phyloP scores from a whole-genome alignment of 805 yeast species.

The Starmera quercuum region DNA sequence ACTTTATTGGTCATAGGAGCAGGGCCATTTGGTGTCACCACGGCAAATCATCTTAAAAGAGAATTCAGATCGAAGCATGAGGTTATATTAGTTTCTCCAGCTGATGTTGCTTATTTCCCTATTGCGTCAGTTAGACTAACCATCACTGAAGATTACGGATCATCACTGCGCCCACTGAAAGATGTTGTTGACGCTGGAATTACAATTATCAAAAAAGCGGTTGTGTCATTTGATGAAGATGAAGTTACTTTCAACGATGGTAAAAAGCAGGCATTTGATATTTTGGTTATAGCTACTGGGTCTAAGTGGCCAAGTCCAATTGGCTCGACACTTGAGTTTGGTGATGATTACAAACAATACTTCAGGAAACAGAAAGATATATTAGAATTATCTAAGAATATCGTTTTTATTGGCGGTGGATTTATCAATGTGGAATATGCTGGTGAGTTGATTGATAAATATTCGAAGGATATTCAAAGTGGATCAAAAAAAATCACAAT shows the following conservation, averaged over 20 bases:
- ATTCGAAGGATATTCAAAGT: constrained; percentile 7
- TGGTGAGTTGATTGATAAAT: constrained; percentile 23
- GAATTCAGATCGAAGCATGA: not conserved
- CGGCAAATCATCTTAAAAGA: constrained; percentile 8
- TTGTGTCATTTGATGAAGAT: constrained; percentile 5
- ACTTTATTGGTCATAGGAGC: constrained; percentile 6
- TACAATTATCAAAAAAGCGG: constrained; percentile 12
- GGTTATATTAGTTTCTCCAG: constrained; percentile 7
- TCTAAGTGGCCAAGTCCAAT: constrained; percentile 21
- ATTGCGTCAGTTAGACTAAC: constrained; percentile 8
- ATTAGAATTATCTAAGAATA: constrained; percentile 17
- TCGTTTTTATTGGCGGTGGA: constrained; percentile 27
- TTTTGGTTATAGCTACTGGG: constrained; percentile 24
- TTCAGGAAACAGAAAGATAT: constrained; percentile 7
- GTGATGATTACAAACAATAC: constrained; percentile 9
- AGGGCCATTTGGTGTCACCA: constrained; percentile 10
- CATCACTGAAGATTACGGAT: constrained; percentile 3
- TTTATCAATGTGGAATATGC: constrained; percentile 22
- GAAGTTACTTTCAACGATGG: constrained; percentile 9
- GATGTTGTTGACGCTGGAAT: constrained; percentile 10
- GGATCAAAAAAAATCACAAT: constrained; percentile 12
- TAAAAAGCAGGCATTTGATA: constrained; percentile 12
- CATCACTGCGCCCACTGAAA: constrained; percentile 6
- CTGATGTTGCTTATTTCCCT: constrained; percentile 6
- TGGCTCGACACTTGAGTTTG: constrained; percentile 8